These are phyloP conservation scores for Zymoseptoria brevis DNA, from an alignment of 2,329 filamentous ascomycete genomes.

Conservation along the genomic window DNA sequence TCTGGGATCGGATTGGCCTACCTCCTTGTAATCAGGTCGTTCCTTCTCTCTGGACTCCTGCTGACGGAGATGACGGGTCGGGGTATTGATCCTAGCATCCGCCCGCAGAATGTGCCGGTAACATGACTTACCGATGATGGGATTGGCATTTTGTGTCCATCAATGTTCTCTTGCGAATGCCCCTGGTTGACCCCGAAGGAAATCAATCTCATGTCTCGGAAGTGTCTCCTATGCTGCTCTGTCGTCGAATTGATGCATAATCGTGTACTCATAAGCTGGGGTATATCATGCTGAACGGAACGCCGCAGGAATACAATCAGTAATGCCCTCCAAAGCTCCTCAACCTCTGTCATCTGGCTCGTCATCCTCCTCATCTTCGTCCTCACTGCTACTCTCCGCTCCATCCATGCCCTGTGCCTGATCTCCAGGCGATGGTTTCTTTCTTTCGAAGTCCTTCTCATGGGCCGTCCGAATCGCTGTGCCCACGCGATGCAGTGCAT, in stretches of 20 bases:
- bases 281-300: not conserved
- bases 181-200: not conserved
- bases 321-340: not conserved
- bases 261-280: not conserved
- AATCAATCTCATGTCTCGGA: not conserved
- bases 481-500: slow-evolving; percentile 11
- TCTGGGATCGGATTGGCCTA: no score
- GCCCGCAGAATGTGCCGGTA: no score
- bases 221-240: not conserved
- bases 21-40: no score
- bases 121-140: no score
- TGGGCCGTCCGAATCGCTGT: slow-evolving; percentile 12
- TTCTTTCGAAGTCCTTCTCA: slow-evolving; percentile 9
- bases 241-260: not conserved
- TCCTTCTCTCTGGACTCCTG: no score
- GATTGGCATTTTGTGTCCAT: no score
- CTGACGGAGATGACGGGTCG: no score
- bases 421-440: slow-evolving; percentile 4
- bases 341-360: not conserved
- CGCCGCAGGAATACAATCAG: not conserved
- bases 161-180: not conserved
- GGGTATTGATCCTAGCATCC: no score
- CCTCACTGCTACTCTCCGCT: slow-evolving; percentile 5
- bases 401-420: slow-evolving; percentile 1
- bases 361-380: slow-evolving; percentile 12